Base-by-base conservation (phyloP, 768 basidiomycete species). In the Cyclocybe aegerita region DNA sequence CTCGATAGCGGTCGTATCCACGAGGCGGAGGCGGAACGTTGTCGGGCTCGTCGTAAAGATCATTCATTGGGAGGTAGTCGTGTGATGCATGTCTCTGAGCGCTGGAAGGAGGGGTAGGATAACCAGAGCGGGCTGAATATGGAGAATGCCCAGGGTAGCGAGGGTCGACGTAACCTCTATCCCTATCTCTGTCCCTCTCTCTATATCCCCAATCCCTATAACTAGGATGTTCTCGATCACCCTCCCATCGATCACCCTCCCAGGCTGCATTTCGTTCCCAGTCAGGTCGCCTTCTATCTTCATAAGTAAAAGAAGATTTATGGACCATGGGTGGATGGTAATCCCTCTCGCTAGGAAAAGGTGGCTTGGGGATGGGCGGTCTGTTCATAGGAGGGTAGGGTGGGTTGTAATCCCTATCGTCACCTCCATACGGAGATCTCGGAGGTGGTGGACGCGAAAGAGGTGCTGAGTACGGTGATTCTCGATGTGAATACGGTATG, bases 21-120 rank as follows among this genome's bases (percentile, higher is more conserved):
- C 38, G 38, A 39, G 38, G 38, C 38, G 38, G 38, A 9, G 44
- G n/a, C 29, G 39, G 37, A 2, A 31, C 36, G 17, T 43, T 17
- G n/a, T 59, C 60, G 23, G 55, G 59, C 5, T 57, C 55, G 11
- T 63, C 59, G 34, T 53, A 60, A 17, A 49, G 14, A 7, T 60
- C 55, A 14, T 51, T 43, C 45, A 52, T 54, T 9, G 54, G 59
- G n/a, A 54, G 16, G 36, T 57, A 57, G 9, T 60, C 55, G 10
- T 46, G 49, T n/a, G 58, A 40, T 17, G 46, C 48, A n/a, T 54
- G 58, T 37, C 43, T 52, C 14, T 48, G 40, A 40, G 40, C 49
- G 46, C 39, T 56, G 35, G 43, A 48, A 31, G 43, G 43, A 36
- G 44, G 58, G 31, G 46, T 50, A 5, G 49, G 53, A 38, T 54